Conservation (phyloP, 805 yeast species). For the Saturnispora gosingensis region DNA sequence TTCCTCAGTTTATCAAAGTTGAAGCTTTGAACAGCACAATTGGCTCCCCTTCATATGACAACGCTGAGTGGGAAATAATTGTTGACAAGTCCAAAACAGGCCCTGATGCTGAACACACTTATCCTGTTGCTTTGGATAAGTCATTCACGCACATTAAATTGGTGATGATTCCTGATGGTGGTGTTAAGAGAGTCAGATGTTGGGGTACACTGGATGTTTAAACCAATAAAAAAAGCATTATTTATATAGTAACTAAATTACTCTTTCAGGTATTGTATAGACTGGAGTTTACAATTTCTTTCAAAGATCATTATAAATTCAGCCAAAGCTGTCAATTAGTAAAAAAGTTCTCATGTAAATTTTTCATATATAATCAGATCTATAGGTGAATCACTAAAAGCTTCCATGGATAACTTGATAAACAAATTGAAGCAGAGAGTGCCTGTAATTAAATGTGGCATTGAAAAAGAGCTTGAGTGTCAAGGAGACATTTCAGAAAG, state of each 20-base stretch:
- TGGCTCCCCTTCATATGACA: constrained; percentile 33
- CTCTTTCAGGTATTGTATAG: background rate
- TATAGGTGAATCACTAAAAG: background rate
- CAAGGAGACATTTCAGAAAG: constrained; percentile 7
- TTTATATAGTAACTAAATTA: background rate
- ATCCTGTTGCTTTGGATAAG: constrained; percentile 25
- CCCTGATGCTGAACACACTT: constrained; percentile 77
- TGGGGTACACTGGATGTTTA: constrained; percentile 40
- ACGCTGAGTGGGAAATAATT: constrained; percentile 49
- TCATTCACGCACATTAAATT: constrained; percentile 62
- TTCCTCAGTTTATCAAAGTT: constrained; percentile 72
- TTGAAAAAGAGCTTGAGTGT: background rate
- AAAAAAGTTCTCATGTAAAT: background rate
- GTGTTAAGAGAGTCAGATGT: constrained; percentile 84
- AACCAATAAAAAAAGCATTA: background rate
- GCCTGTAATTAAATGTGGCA: constrained; percentile 10
- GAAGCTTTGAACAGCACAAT: constrained; percentile 41
- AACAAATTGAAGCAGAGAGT: constrained; percentile 26
- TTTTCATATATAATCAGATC: background rate
- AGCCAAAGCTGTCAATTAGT: too few species aligned
- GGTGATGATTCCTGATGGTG: constrained; percentile 93
- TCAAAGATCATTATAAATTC: background rate
- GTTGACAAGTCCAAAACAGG: constrained; percentile 65
- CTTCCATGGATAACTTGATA: constrained; percentile 18
- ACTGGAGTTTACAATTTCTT: background rate